Conservation (phyloP, 2,329 filamentous ascomycete genomes). For the Colletotrichum godetiae region DNA sequence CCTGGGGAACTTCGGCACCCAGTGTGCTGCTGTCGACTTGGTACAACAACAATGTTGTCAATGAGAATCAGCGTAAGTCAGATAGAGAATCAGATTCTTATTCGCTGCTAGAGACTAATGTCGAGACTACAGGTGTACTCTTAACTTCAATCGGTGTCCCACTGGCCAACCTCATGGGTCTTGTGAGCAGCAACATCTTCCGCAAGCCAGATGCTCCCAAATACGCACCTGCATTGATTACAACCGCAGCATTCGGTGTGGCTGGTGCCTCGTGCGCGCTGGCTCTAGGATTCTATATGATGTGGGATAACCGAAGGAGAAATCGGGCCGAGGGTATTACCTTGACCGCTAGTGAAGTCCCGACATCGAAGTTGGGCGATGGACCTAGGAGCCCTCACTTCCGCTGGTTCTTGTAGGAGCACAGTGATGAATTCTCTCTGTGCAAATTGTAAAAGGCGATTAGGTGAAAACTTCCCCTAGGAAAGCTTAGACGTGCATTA, state of each 20-base stretch:
- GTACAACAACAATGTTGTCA: constrained; percentile 87
- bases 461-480: too few relatives aligned
- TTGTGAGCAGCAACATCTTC: constrained; percentile 78
- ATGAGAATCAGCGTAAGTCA: constrained; percentile 79
- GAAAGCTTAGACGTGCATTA: too few relatives aligned
- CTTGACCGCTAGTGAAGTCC: constrained; percentile 56
- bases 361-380: constrained; percentile 61
- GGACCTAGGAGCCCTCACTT: constrained; percentile 60
- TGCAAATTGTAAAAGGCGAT: too few relatives aligned
- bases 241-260: constrained; percentile 73
- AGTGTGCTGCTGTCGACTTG: constrained; percentile 73
- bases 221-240: constrained; percentile 74
- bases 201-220: constrained; percentile 71
- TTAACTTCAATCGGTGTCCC: constrained; percentile 73
- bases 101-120: neutral
- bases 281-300: constrained; percentile 57
- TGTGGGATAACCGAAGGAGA: constrained; percentile 63
- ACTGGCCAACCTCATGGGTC: constrained; percentile 80
- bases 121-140: neutral
- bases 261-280: constrained; percentile 57
- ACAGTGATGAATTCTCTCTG: too few relatives aligned
- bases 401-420: constrained; percentile 58
- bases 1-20: constrained; percentile 81
- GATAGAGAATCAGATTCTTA: constrained; percentile 55
- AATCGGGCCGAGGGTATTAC: constrained; percentile 64